Evolutionary conservation across 2,329 filamentous ascomycete genomes (phyloP).

Genomic region (Aspergillus ochraceus): DNA sequence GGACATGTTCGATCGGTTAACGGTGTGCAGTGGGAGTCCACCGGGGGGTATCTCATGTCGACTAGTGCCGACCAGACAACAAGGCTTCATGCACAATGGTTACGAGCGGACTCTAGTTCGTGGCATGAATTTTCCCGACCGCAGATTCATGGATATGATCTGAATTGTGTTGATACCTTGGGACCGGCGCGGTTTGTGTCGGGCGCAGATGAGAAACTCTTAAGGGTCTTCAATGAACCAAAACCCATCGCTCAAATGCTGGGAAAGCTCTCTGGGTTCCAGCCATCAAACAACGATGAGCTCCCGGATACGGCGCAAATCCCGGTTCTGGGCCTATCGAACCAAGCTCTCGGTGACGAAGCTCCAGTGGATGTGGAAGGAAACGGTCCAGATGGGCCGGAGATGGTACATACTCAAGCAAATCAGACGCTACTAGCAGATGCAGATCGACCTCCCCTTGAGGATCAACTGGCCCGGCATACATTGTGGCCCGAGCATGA

Average conservation of each 20-base stretch:
- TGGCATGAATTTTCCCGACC: constrained; percentile 97
- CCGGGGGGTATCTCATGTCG: constrained; percentile 81
- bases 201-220: constrained; percentile 95
- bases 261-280: constrained; percentile 64
- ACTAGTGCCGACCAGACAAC: constrained; percentile 93
- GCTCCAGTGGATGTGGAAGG: constrained; percentile 27
- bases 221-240: constrained; percentile 91
- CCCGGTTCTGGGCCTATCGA: constrained; percentile 90
- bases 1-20: constrained; percentile 83
- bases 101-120: constrained; percentile 51
- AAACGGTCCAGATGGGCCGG: constrained; percentile 42
- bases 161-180: constrained; percentile 87
- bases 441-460: constrained; percentile 73
- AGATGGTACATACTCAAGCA: constrained; percentile 19
- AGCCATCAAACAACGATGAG: constrained; percentile 34
- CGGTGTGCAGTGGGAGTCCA: constrained; percentile 78
- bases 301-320: constrained; percentile 91
- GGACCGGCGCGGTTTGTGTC: constrained; percentile 78
- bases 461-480: constrained; percentile 84
- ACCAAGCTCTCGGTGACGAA: constrained; percentile 73
- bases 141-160: constrained; percentile 96
- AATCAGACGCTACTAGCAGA: constrained; percentile 46
- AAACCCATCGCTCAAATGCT: constrained; percentile 77
- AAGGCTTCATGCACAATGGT: constrained; percentile 80
- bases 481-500: constrained; percentile 95